Conservation (phyloP, 352 stramenopile genomes). For the Albugo laibachii region DNA sequence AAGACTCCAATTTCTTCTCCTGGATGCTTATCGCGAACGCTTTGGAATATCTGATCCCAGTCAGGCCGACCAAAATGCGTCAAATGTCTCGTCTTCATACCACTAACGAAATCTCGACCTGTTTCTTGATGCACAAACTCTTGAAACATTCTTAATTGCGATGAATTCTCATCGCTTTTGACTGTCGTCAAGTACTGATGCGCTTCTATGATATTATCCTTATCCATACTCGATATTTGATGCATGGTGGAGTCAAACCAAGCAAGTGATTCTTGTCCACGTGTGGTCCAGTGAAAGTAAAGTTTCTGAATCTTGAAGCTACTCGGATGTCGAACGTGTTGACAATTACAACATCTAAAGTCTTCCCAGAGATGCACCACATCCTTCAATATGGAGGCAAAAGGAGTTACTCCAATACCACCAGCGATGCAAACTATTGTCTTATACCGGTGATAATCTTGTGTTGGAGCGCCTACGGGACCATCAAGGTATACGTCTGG, state of each 20-base stretch:
- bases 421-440: constrained; percentile 48
- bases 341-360: constrained; percentile 28
- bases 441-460: constrained; percentile 38
- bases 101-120: constrained; percentile 51
- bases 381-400: constrained; percentile 43
- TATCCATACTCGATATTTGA: constrained; percentile 36
- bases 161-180: constrained; percentile 29
- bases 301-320: constrained; percentile 56
- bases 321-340: constrained; percentile 29
- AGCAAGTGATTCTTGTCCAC: constrained; percentile 48
- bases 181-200: constrained; percentile 71
- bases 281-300: constrained; percentile 74
- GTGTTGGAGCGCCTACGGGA: constrained; percentile 27
- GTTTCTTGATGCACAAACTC: constrained; percentile 45
- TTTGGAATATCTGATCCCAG: constrained; percentile 45
- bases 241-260: constrained; percentile 77
- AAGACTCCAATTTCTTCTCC: constrained; percentile 44
- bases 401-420: constrained; percentile 51
- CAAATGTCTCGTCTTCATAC: constrained; percentile 43
- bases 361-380: constrained; percentile 45
- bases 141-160: constrained; percentile 42
- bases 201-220: constrained; percentile 50
- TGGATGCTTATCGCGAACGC: constrained; percentile 13
- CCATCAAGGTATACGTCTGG: constrained; percentile 34
- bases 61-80: constrained; percentile 58